These are phyloP conservation scores for Cystobasidium ongulense DNA, from an alignment of 768 basidiomycete species.

Conservation along the genomic window DNA sequence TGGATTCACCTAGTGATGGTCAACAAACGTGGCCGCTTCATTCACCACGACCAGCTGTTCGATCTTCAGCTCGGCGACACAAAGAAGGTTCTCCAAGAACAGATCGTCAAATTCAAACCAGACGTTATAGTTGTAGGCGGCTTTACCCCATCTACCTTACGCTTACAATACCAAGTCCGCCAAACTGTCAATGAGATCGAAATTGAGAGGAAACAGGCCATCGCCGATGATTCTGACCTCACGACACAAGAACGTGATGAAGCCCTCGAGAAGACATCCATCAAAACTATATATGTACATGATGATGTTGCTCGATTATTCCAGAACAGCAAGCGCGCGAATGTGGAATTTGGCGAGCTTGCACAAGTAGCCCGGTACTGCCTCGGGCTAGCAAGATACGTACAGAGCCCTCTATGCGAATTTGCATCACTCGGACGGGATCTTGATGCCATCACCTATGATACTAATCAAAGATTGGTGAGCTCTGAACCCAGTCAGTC, in stretches of 20 bases:
- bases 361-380: conserved; percentile 79
- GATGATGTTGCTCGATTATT: conserved; percentile 92
- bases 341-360: conserved; percentile 70
- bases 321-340: conserved; percentile 77
- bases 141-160: conserved; percentile 49
- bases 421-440: conserved; percentile 81
- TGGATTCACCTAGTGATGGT: conserved; percentile 74
- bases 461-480: conserved; percentile 80
- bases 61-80: neutral
- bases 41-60: conserved; percentile 58
- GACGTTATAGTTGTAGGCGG: conserved; percentile 85
- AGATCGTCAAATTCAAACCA: conserved; percentile 61
- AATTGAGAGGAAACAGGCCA: neutral
- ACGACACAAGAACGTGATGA: neutral
- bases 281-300: conserved; percentile 57
- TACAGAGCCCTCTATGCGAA: conserved; percentile 88
- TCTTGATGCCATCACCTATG: conserved; percentile 71
- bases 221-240: neutral
- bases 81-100: conserved; percentile 31
- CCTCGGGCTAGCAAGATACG: conserved; percentile 82
- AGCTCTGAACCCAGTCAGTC: conserved; percentile 25
- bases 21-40: conserved; percentile 77
- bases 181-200: neutral
- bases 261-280: neutral
- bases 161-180: conserved; percentile 40